These are phyloP conservation scores for Phytomonas sp. DNA, from an alignment of 208 protist genomes.

Conservation along the genomic window DNA sequence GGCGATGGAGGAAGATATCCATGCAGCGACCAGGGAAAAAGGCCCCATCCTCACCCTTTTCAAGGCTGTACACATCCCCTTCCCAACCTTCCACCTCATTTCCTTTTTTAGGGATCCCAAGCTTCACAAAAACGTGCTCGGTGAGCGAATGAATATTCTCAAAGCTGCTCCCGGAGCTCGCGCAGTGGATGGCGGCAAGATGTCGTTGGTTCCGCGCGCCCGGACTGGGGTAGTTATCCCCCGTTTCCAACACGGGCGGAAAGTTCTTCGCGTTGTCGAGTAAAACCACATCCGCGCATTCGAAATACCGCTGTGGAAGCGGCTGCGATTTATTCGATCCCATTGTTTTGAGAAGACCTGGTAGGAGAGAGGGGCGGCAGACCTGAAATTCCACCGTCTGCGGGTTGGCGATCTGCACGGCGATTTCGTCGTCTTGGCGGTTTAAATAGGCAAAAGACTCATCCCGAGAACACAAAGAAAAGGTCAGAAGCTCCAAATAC, in stretches of 20 bases:
- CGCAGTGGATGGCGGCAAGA: constrained; percentile 83
- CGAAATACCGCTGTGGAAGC: constrained; percentile 95
- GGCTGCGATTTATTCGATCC: constrained; percentile 84
- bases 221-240: constrained; percentile 39
- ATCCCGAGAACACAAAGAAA: constrained; percentile 88
- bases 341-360: constrained; percentile 95
- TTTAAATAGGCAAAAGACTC: constrained; percentile 87
- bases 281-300: constrained; percentile 94
- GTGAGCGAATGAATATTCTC: constrained; percentile 74
- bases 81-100: constrained; percentile 5
- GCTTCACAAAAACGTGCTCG: constrained; percentile 67
- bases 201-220: constrained; percentile 88
- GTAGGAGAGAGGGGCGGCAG: constrained; percentile 90
- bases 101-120: constrained; percentile 40
- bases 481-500: constrained; percentile 95
- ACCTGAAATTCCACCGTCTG: constrained; percentile 94
- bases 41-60: constrained; percentile 61
- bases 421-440: constrained; percentile 63
- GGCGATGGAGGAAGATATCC: constrained; percentile 71
- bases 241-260: constrained; percentile 61
- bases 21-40: constrained; percentile 89
- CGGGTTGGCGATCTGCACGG: constrained; percentile 90
- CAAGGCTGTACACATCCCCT: constrained; percentile 46
- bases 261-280: constrained; percentile 84
- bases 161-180: constrained; percentile 59